These are phyloP conservation scores for Nowakowskiella sp. DNA, from an alignment of 192 early-diverging fungal genomes.

Conservation along the genomic window DNA sequence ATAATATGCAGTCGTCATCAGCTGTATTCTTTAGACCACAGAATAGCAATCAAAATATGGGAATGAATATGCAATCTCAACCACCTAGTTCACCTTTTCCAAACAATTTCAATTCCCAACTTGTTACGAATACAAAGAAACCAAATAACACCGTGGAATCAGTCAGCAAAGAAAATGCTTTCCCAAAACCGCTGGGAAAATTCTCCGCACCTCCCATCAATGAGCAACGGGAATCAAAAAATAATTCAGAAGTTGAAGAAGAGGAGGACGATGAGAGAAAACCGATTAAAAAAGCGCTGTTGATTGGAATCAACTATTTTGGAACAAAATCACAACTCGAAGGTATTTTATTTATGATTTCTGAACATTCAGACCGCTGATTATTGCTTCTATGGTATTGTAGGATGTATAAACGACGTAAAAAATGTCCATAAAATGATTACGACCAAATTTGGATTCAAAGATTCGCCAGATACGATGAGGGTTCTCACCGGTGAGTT, in stretches of 20 bases:
- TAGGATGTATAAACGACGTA: conserved; percentile 1
- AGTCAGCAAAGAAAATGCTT: neutral
- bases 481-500: neutral
- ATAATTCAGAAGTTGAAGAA: neutral
- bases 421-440: conserved; percentile 4
- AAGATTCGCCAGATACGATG: neutral
- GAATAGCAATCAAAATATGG: too few species aligned
- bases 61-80: too few species aligned
- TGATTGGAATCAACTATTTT: conserved; percentile 82
- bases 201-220: too few species aligned
- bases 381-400: neutral
- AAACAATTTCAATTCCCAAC: neutral
- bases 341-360: conserved; percentile 35
- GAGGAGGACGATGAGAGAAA: neutral
- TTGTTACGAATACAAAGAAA: neutral
- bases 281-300: conserved; percentile 37
- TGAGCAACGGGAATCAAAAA: too few species aligned
- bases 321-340: conserved; percentile 40
- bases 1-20: too few species aligned
- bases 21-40: too few species aligned
- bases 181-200: neutral
- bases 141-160: neutral
- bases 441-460: neutral
- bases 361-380: conserved; percentile 17
- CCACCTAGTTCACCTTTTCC: neutral